These are phyloP conservation scores for Malassezia furfur DNA, from an alignment of 1,284 basidiomycete genomes.

Conservation along the genomic window DNA sequence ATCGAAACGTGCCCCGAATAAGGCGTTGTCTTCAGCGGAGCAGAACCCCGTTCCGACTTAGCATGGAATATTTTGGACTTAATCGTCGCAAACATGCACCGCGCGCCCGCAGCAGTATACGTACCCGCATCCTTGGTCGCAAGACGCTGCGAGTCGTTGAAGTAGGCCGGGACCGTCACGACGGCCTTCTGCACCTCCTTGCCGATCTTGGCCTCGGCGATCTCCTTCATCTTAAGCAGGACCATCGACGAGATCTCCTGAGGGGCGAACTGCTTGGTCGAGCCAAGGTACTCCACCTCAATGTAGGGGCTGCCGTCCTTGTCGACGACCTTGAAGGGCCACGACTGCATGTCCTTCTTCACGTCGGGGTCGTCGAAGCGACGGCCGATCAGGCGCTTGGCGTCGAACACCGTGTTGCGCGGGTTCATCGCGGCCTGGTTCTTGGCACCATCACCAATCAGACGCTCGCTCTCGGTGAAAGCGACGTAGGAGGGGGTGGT, in stretches of 20 bases:
- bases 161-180: constrained; percentile 63
- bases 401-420: constrained; percentile 60
- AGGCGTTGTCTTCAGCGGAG: constrained; percentile 11
- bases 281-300: constrained; percentile 56
- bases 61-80: constrained; percentile 44
- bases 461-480: constrained; percentile 91
- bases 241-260: constrained; percentile 93
- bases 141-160: constrained; percentile 62
- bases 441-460: constrained; percentile 74
- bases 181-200: constrained; percentile 61
- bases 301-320: constrained; percentile 56
- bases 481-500: constrained; percentile 98
- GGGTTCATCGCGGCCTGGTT: constrained; percentile 77
- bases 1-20: constrained; percentile 13
- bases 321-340: constrained; percentile 58
- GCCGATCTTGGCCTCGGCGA: constrained; percentile 59
- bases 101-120: constrained; percentile 15
- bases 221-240: constrained; percentile 92
- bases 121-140: constrained; percentile 54
- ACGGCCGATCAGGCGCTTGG: constrained; percentile 81
- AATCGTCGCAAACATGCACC: constrained; percentile 35
- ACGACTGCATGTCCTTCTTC: constrained; percentile 65
- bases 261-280: constrained; percentile 58
- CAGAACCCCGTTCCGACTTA: constrained; percentile 34
- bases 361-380: constrained; percentile 68